Percentiles rank a stretch among this genome's conserved stretches.
These are phyloP conservation scores for Candida nonsorbophila DNA, from an alignment of 805 yeast species.

Conservation along the genomic window DNA sequence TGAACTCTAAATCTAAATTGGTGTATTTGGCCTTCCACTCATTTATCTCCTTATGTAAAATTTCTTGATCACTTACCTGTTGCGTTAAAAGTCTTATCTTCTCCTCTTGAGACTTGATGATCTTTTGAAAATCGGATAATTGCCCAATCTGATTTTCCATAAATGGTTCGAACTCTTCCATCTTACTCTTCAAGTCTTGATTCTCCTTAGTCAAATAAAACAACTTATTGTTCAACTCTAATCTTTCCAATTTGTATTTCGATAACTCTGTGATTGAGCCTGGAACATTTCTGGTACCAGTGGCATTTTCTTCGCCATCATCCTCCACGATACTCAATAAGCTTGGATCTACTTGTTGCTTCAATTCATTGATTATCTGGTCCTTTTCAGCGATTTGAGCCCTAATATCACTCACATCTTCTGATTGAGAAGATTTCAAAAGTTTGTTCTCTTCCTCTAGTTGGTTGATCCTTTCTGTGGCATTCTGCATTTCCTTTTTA, in stretches of 20 bases:
- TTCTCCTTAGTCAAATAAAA: conserved; percentile 45
- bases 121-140: conserved; percentile 45
- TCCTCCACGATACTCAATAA: conserved; percentile 14
- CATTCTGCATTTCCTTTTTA: conserved; percentile 49
- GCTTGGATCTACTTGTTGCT: conserved; percentile 17
- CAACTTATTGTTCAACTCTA: conserved; percentile 40
- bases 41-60: conserved; percentile 39
- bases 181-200: conserved; percentile 30
- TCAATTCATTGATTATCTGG: conserved; percentile 25
- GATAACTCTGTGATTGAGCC: conserved; percentile 26
- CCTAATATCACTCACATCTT: conserved; percentile 11
- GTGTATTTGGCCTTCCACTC: conserved; percentile 46
- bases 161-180: conserved; percentile 45
- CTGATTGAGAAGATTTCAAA: conserved; percentile 6
- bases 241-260: conserved; percentile 36
- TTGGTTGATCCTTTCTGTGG: conserved; percentile 46
- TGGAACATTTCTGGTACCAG: conserved; percentile 2
- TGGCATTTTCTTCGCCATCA: conserved; percentile 14
- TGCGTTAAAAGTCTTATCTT: conserved; percentile 35
- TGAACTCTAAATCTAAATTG: conserved; percentile 38
- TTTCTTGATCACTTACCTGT: conserved; percentile 40
- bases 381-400: conserved; percentile 25
- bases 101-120: conserved; percentile 50
- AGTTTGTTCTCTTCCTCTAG: conserved; percentile 33
- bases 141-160: conserved; percentile 50